Evolutionary conservation across 768 basidiomycete genomes (phyloP).

Genomic region (Russula foetens): DNA sequence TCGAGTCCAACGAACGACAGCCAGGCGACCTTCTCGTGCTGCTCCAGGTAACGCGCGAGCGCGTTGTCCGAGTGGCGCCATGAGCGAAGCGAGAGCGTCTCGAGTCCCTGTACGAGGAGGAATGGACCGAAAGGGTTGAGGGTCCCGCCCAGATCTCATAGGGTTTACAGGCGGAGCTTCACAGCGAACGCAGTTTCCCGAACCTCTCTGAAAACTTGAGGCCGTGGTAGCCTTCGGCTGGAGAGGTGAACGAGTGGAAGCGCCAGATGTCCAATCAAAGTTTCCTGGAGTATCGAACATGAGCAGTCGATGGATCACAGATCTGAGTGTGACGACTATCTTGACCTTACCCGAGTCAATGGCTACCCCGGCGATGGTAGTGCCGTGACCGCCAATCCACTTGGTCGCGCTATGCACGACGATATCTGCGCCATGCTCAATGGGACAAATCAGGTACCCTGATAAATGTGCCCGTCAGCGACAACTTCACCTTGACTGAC

Average conservation of each 20-base stretch:
- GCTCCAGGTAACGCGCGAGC: slow-evolving; percentile 54
- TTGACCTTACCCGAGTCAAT: slow-evolving; percentile 51
- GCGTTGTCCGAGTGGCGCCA: slow-evolving; percentile 68
- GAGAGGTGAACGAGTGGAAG: slow-evolving; percentile 69
- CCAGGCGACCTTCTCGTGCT: slow-evolving; percentile 63
- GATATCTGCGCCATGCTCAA: slow-evolving; percentile 72
- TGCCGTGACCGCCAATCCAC: slow-evolving; percentile 81
- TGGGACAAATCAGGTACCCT: slow-evolving; percentile 57
- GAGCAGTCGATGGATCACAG: neutral
- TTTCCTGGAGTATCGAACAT: slow-evolving; percentile 36
- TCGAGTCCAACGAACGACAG: slow-evolving; percentile 70
- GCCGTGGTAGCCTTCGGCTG: slow-evolving; percentile 71
- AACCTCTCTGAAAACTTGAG: slow-evolving; percentile 59
- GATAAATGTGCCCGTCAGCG: neutral
- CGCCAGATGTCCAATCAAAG: slow-evolving; percentile 70
- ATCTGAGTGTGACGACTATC: neutral
- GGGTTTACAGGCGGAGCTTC: slow-evolving; percentile 54
- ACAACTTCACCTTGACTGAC: neutral
- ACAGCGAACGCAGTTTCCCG: slow-evolving; percentile 56
- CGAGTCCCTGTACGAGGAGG: slow-evolving; percentile 66
- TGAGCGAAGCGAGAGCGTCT: slow-evolving; percentile 64
- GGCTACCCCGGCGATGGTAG: slow-evolving; percentile 68
- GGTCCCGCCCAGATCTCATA: slow-evolving; percentile 59
- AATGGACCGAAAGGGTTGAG: slow-evolving; percentile 70
- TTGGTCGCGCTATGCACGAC: slow-evolving; percentile 79